Conservation (phyloP, 2,329 filamentous ascomycete genomes). For the Epichloe scottii region DNA sequence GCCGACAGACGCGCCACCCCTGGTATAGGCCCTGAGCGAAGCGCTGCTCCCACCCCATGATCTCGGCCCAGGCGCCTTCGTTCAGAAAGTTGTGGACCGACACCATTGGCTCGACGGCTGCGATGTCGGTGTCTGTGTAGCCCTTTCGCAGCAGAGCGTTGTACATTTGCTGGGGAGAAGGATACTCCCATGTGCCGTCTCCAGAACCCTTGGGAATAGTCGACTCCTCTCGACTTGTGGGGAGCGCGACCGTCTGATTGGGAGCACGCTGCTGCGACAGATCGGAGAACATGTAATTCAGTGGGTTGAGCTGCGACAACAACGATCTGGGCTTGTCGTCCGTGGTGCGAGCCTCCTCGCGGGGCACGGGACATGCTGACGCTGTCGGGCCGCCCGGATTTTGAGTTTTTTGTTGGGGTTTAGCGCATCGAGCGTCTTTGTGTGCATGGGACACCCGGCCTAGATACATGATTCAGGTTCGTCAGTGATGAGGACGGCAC, state of each 20-base stretch:
- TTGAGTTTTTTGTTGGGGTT: conserved; percentile 17
- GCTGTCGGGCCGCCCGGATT: conserved; percentile 13
- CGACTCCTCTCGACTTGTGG: conserved; percentile 69
- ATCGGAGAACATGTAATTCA: conserved; percentile 93
- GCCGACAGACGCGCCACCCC: conserved; percentile 62
- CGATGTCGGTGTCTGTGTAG: conserved; percentile 85
- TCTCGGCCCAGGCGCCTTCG: conserved; percentile 93
- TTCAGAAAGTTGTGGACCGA: conserved; percentile 97
- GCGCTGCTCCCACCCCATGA: conserved; percentile 82
- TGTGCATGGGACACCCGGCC: conserved; percentile 47
- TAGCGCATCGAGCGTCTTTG: conserved; percentile 37
- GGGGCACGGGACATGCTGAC: conserved; percentile 34
- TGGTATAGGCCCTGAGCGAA: conserved; percentile 62
- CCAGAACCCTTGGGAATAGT: conserved; percentile 82
- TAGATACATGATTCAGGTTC: conserved; percentile 13
- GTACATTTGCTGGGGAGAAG: conserved; percentile 98
- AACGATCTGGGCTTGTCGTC: conserved; percentile 30
- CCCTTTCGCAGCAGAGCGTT: conserved; percentile 94
- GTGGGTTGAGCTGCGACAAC: conserved; percentile 46
- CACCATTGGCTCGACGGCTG: conserved; percentile 93
- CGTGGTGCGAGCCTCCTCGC: conserved; percentile 19
- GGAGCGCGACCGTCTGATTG: conserved; percentile 60
- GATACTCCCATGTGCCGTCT: conserved; percentile 87
- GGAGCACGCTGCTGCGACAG: conserved; percentile 69
- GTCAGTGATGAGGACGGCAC: background rate